Percentiles rank a stretch among this genome's conserved stretches.
Conservation (phyloP, 805 yeast species). For the Huiozyma naganishii region DNA sequence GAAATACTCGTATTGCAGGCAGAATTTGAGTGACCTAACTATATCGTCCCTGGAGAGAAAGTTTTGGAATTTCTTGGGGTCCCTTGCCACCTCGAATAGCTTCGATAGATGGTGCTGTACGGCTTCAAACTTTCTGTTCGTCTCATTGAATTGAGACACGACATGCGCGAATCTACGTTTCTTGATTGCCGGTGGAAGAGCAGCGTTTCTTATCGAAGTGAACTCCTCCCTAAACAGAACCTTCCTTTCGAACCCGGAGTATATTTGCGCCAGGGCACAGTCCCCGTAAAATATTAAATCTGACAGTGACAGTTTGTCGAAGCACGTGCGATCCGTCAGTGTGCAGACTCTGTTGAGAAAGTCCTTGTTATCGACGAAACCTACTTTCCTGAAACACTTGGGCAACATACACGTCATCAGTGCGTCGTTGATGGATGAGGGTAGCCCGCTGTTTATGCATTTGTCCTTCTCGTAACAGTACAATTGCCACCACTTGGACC, state of each 20-base stretch:
- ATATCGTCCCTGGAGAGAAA: slow-evolving; percentile 6
- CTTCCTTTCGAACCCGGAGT: slow-evolving; percentile 12
- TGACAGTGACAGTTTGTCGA: slow-evolving; percentile 10
- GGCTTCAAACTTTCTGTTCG: slow-evolving; percentile 11
- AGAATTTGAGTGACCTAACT: slow-evolving; percentile 8
- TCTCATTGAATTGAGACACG: slow-evolving; percentile 8
- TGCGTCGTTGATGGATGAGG: slow-evolving; percentile 15
- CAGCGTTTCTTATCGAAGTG: slow-evolving; percentile 20
- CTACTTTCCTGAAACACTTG: slow-evolving; percentile 14
- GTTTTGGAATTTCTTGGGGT: background rate
- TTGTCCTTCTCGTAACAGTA: slow-evolving; percentile 17
- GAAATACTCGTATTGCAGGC: slow-evolving; percentile 10
- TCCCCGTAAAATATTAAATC: slow-evolving; percentile 14
- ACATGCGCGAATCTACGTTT: slow-evolving; percentile 12
- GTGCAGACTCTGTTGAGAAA: slow-evolving; percentile 11
- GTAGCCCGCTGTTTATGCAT: slow-evolving; percentile 9
- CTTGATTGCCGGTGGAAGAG: slow-evolving; percentile 14
- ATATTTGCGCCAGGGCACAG: slow-evolving; percentile 11
- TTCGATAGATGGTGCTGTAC: slow-evolving; percentile 14
- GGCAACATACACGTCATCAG: slow-evolving; percentile 20
- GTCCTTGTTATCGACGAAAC: slow-evolving; percentile 14
- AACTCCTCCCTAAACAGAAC: slow-evolving; percentile 19
- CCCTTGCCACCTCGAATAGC: slow-evolving; percentile 12
- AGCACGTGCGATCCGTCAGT: slow-evolving; percentile 4
- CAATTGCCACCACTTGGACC: slow-evolving; percentile 24